Percentiles rank a stretch among this genome's conserved stretches.
These are phyloP conservation scores for Rhizopogon roseolus DNA, from an alignment of 768 basidiomycete genomes.

Conservation along the genomic window DNA sequence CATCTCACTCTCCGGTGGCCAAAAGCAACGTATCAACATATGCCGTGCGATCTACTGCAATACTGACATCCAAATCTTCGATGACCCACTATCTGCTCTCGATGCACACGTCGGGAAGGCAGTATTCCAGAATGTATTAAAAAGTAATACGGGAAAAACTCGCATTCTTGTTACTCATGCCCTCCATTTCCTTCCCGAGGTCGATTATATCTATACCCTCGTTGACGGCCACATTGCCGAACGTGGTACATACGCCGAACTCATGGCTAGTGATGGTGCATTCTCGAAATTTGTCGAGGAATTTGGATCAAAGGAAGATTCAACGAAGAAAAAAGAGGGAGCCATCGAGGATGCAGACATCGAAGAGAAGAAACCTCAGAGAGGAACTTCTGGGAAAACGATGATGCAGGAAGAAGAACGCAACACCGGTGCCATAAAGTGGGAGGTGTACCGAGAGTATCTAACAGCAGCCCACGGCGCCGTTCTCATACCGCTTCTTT, in stretches of 20 bases:
- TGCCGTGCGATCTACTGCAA: slow-evolving; percentile 85
- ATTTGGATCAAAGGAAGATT: slow-evolving; percentile 66
- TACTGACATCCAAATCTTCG: slow-evolving; percentile 79
- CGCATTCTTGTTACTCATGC: slow-evolving; percentile 90
- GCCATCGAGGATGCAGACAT: slow-evolving; percentile 26
- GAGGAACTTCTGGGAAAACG: slow-evolving; percentile 36
- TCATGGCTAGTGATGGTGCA: slow-evolving; percentile 58
- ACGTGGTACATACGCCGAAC: slow-evolving; percentile 70
- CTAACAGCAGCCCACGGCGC: slow-evolving; percentile 63
- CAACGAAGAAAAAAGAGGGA: slow-evolving; percentile 36
- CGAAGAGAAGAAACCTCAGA: slow-evolving; percentile 31
- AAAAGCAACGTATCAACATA: slow-evolving; percentile 78
- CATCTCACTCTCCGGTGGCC: slow-evolving; percentile 83
- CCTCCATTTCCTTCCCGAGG: slow-evolving; percentile 82
- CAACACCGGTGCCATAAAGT: slow-evolving; percentile 55
- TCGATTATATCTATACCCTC: slow-evolving; percentile 82
- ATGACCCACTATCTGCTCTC: slow-evolving; percentile 86
- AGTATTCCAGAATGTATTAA: slow-evolving; percentile 81
- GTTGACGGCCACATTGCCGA: slow-evolving; percentile 76
- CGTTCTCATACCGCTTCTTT: slow-evolving; percentile 59
- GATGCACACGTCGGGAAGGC: slow-evolving; percentile 90
- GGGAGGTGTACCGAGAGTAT: slow-evolving; percentile 43
- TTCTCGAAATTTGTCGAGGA: slow-evolving; percentile 74
- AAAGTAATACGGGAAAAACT: slow-evolving; percentile 64
- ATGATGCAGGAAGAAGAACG: slow-evolving; percentile 86